These are phyloP conservation scores for Alliaria petiolata DNA, from an alignment of 345 rosid genomes.

Conservation along the genomic window DNA sequence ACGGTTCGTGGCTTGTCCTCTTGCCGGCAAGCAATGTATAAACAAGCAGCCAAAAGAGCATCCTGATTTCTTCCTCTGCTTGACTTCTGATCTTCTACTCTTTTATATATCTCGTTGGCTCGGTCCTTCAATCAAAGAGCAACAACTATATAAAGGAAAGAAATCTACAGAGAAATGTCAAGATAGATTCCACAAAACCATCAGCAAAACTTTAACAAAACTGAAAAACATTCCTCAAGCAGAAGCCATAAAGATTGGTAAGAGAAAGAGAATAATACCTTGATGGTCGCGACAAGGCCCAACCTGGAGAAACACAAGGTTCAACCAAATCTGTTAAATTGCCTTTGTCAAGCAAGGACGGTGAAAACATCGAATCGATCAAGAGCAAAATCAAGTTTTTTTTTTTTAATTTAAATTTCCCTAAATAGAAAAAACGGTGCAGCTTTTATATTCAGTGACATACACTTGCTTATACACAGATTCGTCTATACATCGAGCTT, in stretches of 20 bases:
- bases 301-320: slow-evolving; percentile 57
- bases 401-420: not conserved
- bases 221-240: not conserved
- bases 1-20: slow-evolving; percentile 97
- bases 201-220: not conserved
- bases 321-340: not conserved
- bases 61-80: slow-evolving; percentile 99
- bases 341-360: not conserved
- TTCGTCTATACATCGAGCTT: not conserved
- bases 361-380: not conserved
- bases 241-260: not conserved
- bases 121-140: slow-evolving; percentile 40
- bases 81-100: slow-evolving; percentile 96
- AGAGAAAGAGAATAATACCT: slow-evolving; percentile 46
- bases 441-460: not conserved
- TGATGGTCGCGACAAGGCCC: slow-evolving; percentile 96
- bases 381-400: not conserved
- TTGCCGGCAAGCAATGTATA: slow-evolving; percentile 95
- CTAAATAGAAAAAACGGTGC: not conserved
- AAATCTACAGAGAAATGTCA: not conserved
- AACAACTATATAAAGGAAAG: not conserved
- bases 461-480: not conserved
- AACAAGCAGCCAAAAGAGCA: slow-evolving; percentile 97
- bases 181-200: not conserved
- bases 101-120: slow-evolving; percentile 94